These are phyloP conservation scores for Candida xyloterini DNA, from an alignment of 805 yeast species.

Conservation along the genomic window DNA sequence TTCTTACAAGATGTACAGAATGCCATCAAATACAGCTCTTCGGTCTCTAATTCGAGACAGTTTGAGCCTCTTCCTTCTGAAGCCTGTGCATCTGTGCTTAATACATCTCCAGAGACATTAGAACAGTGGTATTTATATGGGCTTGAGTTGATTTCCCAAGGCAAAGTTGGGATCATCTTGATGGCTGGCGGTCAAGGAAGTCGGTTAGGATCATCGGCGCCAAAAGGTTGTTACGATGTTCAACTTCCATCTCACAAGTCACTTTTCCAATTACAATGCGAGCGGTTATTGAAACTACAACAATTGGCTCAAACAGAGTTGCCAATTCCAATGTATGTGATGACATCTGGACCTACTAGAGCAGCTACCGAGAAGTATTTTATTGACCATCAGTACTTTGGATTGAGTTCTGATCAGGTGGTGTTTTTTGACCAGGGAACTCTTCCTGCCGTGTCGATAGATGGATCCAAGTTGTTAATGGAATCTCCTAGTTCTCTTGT, in stretches of 20 bases:
- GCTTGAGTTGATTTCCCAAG: constrained; percentile 58
- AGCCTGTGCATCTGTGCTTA: constrained; percentile 49
- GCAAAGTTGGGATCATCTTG: constrained; percentile 82
- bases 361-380: constrained; percentile 71
- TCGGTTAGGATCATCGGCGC: constrained; percentile 81
- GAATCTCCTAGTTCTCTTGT: constrained; percentile 55
- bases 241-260: constrained; percentile 81
- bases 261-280: constrained; percentile 90
- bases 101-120: constrained; percentile 29
- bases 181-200: constrained; percentile 99
- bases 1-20: constrained; percentile 41
- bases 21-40: constrained; percentile 42
- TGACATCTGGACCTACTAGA: constrained; percentile 92
- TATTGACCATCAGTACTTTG: constrained; percentile 60
- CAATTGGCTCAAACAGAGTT: constrained; percentile 41
- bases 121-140: constrained; percentile 46
- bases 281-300: constrained; percentile 67
- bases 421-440: constrained; percentile 92
- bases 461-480: constrained; percentile 69
- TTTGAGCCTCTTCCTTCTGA: constrained; percentile 52
- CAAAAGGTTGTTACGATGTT: constrained; percentile 93
- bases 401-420: constrained; percentile 58
- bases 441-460: constrained; percentile 76
- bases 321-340: constrained; percentile 77
- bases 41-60: constrained; percentile 21